Evolutionary conservation across 352 stramenopile species (phyloP).

Genomic region (Thraustochytrium striatum): DNA sequence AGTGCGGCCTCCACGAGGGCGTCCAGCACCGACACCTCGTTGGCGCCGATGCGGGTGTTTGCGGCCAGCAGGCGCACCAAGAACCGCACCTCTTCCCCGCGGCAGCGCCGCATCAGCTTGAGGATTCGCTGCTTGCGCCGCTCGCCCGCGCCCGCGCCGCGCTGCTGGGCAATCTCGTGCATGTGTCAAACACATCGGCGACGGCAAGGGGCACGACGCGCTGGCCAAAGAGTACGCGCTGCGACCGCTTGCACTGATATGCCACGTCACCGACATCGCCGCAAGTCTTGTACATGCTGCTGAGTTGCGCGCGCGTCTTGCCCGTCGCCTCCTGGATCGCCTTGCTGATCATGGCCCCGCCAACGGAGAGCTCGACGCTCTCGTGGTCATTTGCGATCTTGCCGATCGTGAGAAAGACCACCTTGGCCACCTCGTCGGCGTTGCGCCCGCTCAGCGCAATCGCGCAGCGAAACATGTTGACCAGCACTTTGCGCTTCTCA

Average conservation of each 20-base stretch:
- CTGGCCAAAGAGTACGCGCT: slow-evolving; percentile 18
- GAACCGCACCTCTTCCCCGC: slow-evolving; percentile 53
- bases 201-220: background rate
- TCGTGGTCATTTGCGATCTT: slow-evolving; percentile 47
- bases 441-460: background rate
- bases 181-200: slow-evolving; percentile 26
- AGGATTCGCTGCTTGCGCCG: slow-evolving; percentile 2
- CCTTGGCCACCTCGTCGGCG: slow-evolving; percentile 1
- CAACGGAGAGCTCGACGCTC: slow-evolving; percentile 48
- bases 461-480: slow-evolving; percentile 48
- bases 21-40: slow-evolving; percentile 56
- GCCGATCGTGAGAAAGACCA: slow-evolving; percentile 36
- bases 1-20: slow-evolving; percentile 54
- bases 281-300: slow-evolving; percentile 46
- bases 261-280: slow-evolving; percentile 51
- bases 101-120: background rate
- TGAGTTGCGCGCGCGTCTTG: slow-evolving; percentile 15
- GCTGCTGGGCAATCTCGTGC: background rate
- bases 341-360: slow-evolving; percentile 33
- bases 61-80: slow-evolving; percentile 57
- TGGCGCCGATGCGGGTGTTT: slow-evolving; percentile 58
- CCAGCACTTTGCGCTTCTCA: slow-evolving; percentile 46
- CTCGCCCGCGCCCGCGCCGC: slow-evolving; percentile 3
- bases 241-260: slow-evolving; percentile 9
- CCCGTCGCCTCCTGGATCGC: slow-evolving; percentile 40